A percentile compares a stretch with the other conserved stretches of the same genome.
These are phyloP conservation scores for Linanthus parryae DNA, from an alignment of 148 eudicot genomes.

Conservation along the genomic window DNA sequence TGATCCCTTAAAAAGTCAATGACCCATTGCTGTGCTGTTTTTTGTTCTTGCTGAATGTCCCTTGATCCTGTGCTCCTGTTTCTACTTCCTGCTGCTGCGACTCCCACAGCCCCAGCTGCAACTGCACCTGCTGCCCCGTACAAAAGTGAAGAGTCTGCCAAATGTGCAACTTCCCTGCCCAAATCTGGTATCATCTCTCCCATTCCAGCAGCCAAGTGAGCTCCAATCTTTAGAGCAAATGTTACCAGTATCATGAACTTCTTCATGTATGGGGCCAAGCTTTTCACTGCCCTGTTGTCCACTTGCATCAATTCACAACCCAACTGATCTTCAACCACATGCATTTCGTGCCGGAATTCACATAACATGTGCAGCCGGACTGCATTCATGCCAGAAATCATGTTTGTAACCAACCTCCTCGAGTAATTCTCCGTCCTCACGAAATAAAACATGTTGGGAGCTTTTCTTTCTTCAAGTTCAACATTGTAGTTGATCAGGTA, in stretches of 20 bases:
- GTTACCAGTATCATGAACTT: slow-evolving; percentile 83
- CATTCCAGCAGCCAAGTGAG: slow-evolving; percentile 86
- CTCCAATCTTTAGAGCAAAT: slow-evolving; percentile 86
- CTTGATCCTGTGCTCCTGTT: slow-evolving; percentile 35
- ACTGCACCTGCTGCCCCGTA: slow-evolving; percentile 68
- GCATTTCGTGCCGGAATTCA: slow-evolving; percentile 79
- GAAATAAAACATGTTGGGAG: slow-evolving; percentile 87
- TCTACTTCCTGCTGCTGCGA: slow-evolving; percentile 57
- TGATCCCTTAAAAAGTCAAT: slow-evolving; percentile 78
- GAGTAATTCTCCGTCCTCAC: slow-evolving; percentile 77
- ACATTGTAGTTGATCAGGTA: slow-evolving; percentile 75
- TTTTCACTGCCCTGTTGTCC: slow-evolving; percentile 59
- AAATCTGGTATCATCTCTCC: slow-evolving; percentile 90
- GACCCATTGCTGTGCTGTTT: slow-evolving; percentile 92
- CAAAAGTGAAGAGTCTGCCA: slow-evolving; percentile 47
- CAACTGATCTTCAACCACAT: slow-evolving; percentile 85
- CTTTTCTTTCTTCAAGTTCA: slow-evolving; percentile 86
- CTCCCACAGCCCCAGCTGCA: slow-evolving; percentile 45
- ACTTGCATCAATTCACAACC: slow-evolving; percentile 91
- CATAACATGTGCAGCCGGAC: slow-evolving; percentile 83
- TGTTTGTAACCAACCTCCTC: slow-evolving; percentile 64
- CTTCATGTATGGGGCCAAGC: slow-evolving; percentile 81
- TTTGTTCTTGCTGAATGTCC: slow-evolving; percentile 69
- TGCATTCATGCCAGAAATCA: slow-evolving; percentile 84
- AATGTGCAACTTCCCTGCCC: slow-evolving; percentile 67